A percentile compares a stretch with the other conserved stretches of the same genome.
Conservation (phyloP, 192 early-diverging fungal genomes). For the Backusella liffmaniae region DNA sequence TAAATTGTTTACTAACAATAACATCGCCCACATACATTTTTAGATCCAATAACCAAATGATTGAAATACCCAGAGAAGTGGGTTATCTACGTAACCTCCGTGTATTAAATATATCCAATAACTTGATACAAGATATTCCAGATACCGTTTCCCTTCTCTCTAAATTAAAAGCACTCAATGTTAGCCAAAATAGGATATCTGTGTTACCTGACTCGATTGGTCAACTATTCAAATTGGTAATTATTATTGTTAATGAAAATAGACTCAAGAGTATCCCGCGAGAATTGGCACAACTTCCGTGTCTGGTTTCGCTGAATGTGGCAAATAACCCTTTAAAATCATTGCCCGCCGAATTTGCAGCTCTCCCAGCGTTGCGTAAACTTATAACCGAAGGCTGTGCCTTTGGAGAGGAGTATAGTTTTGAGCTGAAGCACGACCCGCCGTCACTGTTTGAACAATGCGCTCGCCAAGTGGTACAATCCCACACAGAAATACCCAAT, state of each 20-base stretch:
- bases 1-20: not conserved
- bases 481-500: conserved; percentile 55
- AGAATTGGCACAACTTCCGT: conserved; percentile 51
- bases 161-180: conserved; percentile 65
- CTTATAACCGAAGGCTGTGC: conserved; percentile 55
- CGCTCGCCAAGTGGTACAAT: conserved; percentile 70
- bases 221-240: conserved; percentile 59
- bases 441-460: conserved; percentile 75
- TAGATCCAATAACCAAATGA: conserved; percentile 25
- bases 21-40: not conserved
- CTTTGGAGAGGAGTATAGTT: conserved; percentile 42
- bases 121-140: conserved; percentile 63
- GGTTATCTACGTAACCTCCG: conserved; percentile 62
- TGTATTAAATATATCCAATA: conserved; percentile 59
- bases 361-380: conserved; percentile 64
- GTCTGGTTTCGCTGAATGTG: conserved; percentile 64
- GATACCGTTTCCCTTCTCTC: conserved; percentile 65
- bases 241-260: conserved; percentile 63
- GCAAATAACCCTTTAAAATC: conserved; percentile 60
- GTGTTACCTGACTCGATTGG: conserved; percentile 62
- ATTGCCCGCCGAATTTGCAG: conserved; percentile 69
- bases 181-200: conserved; percentile 60
- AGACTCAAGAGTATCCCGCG: not conserved
- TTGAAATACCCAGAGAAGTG: conserved; percentile 29
- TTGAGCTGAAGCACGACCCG: conserved; percentile 40